These are phyloP conservation scores for Psilocybe subaeruginosa DNA, from an alignment of 768 basidiomycete genomes.

Conservation along the genomic window DNA sequence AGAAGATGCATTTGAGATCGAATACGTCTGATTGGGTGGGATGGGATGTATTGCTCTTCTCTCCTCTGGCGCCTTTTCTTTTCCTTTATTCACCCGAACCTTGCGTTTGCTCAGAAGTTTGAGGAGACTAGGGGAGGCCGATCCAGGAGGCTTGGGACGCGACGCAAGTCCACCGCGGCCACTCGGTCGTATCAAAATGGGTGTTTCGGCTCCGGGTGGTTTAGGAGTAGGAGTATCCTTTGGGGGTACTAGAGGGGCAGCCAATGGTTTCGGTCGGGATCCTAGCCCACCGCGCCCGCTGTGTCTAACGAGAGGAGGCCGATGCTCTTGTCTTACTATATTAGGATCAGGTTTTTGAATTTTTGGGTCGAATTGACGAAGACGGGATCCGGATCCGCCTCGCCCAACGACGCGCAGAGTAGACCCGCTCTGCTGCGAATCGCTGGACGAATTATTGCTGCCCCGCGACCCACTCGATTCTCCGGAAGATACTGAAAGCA, in stretches of 20 bases:
- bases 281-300: slow-evolving; percentile 23
- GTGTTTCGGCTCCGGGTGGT: background rate
- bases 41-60: slow-evolving; percentile 10
- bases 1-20: slow-evolving; percentile 12
- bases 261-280: slow-evolving; percentile 19
- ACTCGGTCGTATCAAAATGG: slow-evolving; percentile 7
- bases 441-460: background rate
- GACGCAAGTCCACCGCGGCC: slow-evolving; percentile 13
- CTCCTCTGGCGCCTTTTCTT: slow-evolving; percentile 1
- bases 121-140: background rate
- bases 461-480: background rate
- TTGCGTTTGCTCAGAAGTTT: slow-evolving; percentile 9
- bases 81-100: slow-evolving; percentile 7
- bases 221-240: background rate
- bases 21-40: slow-evolving; percentile 7
- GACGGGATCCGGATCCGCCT: slow-evolving; percentile 21
- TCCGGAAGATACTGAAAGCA: slow-evolving; percentile 1
- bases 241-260: background rate
- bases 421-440: slow-evolving; percentile 11
- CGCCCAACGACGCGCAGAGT: slow-evolving; percentile 22
- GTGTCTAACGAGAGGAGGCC: slow-evolving; percentile 2
- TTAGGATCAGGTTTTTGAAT: background rate
- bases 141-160: background rate
- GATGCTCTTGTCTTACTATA: background rate
- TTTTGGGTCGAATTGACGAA: slow-evolving; percentile 13